Evolutionary conservation across 805 yeast genomes (phyloP).

Genomic region (Hemisphaericaspora nanyangensis): DNA sequence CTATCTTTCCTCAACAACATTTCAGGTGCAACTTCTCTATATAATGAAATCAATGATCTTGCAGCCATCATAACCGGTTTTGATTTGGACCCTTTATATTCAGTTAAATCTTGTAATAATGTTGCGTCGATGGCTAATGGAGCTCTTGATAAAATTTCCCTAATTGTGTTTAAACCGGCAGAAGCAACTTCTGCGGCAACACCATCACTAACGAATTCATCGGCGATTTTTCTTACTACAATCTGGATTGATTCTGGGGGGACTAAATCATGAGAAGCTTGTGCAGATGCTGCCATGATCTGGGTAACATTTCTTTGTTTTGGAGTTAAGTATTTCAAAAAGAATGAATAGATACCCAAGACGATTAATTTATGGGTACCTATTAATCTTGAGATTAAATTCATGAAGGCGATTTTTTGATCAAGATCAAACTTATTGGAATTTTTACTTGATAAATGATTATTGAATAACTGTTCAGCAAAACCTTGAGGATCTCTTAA

Average conservation of each 20-base stretch:
- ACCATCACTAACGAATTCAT: slow-evolving; percentile 97
- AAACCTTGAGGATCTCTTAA: slow-evolving; percentile 97
- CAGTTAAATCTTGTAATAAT: slow-evolving; percentile 82
- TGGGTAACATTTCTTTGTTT: slow-evolving; percentile 93
- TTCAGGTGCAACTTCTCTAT: slow-evolving; percentile 94
- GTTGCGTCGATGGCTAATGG: slow-evolving; percentile 91
- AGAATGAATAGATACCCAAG: slow-evolving; percentile 83
- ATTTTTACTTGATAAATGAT: slow-evolving; percentile 67
- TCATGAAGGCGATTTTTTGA: slow-evolving; percentile 85
- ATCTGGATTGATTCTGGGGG: slow-evolving; percentile 89
- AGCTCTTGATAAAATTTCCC: slow-evolving; percentile 90
- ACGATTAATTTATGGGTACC: slow-evolving; percentile 94
- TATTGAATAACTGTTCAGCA: slow-evolving; percentile 77
- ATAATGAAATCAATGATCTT: slow-evolving; percentile 75
- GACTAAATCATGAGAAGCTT: slow-evolving; percentile 92
- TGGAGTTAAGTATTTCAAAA: slow-evolving; percentile 87
- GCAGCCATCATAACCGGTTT: slow-evolving; percentile 96
- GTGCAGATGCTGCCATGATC: slow-evolving; percentile 95
- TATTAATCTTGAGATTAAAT: slow-evolving; percentile 78
- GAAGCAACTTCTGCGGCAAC: slow-evolving; percentile 97
- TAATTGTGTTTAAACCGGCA: slow-evolving; percentile 92
- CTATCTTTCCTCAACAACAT: slow-evolving; percentile 88
- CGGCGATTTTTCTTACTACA: slow-evolving; percentile 87
- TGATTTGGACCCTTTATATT: slow-evolving; percentile 88
- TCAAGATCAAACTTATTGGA: slow-evolving; percentile 74